phyloP scores from a whole-genome alignment of 805 yeast genomes.

The Metschnikowia lunata region DNA sequence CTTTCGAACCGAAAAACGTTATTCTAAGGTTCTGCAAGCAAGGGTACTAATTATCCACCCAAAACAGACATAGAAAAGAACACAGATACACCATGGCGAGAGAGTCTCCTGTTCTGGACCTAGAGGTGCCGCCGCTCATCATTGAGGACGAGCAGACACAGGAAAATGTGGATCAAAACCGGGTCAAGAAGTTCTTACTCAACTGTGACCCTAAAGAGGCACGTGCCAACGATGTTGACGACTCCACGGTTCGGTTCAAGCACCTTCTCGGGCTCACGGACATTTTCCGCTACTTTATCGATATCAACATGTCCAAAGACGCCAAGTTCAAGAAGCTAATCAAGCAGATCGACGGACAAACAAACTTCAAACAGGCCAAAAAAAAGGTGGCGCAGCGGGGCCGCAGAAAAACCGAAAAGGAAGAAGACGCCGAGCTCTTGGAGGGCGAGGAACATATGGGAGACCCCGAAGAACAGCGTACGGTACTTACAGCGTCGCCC shows the following conservation, averaged over 20 bases:
- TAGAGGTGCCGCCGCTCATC: neutral
- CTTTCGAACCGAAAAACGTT: too few species aligned
- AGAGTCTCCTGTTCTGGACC: too few species aligned
- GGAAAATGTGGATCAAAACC: neutral
- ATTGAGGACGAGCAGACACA: neutral
- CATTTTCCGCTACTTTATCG: slow-evolving; percentile 82
- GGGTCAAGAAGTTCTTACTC: slow-evolving; percentile 12
- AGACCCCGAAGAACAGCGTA: slow-evolving; percentile 43
- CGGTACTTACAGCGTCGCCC: slow-evolving; percentile 85
- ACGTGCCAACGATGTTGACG: slow-evolving; percentile 48
- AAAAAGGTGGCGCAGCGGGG: slow-evolving; percentile 36
- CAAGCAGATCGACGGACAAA: slow-evolving; percentile 50
- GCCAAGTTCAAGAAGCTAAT: slow-evolving; percentile 60
- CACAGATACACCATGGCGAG: too few species aligned
- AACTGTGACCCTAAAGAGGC: slow-evolving; percentile 53
- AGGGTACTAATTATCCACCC: too few species aligned
- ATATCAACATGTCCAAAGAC: slow-evolving; percentile 75
- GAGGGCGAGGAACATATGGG: slow-evolving; percentile 72
- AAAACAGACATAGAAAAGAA: too few species aligned
- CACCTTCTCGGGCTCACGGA: slow-evolving; percentile 80
- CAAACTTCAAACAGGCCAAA: slow-evolving; percentile 31
- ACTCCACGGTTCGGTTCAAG: slow-evolving; percentile 72
- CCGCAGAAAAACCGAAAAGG: slow-evolving; percentile 86
- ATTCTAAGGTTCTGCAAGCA: too few species aligned
- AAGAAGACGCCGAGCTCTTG: slow-evolving; percentile 89